Evolutionary conservation across 2,329 filamentous ascomycete species (phyloP).

Genomic region (Alternaria triticina): DNA sequence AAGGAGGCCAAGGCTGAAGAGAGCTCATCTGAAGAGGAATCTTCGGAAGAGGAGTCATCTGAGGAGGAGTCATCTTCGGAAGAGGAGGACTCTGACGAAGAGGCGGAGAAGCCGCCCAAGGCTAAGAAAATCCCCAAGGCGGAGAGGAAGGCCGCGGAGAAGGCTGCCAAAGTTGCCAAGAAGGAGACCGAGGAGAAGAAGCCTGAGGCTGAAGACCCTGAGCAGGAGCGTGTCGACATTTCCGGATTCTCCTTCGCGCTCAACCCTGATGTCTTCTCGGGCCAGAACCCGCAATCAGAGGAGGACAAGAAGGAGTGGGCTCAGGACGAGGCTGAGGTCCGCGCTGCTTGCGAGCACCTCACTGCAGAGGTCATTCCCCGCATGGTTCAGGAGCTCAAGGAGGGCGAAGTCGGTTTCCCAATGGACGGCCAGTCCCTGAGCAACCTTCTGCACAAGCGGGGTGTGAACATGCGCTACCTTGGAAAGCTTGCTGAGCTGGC

Average conservation of each 20-base stretch:
- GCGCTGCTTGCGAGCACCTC: conserved; percentile 80
- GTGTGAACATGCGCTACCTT: conserved; percentile 97
- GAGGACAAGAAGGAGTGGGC: conserved; percentile 85
- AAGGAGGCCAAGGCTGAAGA: conserved; percentile 47
- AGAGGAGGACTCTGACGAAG: conserved; percentile 74
- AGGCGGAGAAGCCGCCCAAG: conserved; percentile 60
- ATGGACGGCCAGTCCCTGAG: conserved; percentile 97
- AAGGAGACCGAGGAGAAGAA: conserved; percentile 22
- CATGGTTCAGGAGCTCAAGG: conserved; percentile 83
- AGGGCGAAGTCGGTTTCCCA: conserved; percentile 94
- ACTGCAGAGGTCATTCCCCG: conserved; percentile 80
- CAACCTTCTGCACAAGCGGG: conserved; percentile 89
- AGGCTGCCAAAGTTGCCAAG: conserved; percentile 19
- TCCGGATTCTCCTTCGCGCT: conserved; percentile 86
- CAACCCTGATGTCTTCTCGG: conserved; percentile 95
- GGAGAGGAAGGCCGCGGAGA: conserved; percentile 25
- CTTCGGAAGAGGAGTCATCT: conserved; percentile 26
- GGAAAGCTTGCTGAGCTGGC: conserved; percentile 78
- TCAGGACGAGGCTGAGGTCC: conserved; percentile 87
- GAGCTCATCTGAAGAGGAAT: conserved; percentile 33
- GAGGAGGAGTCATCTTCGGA: conserved; percentile 38
- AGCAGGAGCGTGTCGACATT: conserved; percentile 78
- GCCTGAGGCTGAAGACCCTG: conserved; percentile 34
- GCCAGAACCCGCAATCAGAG: conserved; percentile 86
- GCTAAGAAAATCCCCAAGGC: conserved; percentile 27